Conservation (phyloP, 2,329 filamentous ascomycete genomes). For the Talaromyces sp. region DNA sequence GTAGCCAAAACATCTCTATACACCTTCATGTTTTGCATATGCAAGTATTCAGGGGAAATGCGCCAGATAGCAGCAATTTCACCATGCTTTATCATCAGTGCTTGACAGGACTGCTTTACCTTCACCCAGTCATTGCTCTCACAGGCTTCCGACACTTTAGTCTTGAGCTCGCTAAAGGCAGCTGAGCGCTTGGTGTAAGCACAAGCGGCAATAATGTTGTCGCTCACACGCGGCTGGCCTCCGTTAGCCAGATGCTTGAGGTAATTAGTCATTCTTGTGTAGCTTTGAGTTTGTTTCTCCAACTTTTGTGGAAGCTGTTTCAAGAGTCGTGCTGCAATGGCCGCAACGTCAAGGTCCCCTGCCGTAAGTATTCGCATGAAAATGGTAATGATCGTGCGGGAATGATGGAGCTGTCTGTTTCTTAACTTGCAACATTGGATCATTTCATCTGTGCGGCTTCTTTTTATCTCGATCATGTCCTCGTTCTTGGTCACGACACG, state of each 20-base stretch:
- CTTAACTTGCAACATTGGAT: constrained; percentile 13
- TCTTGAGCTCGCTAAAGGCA: constrained; percentile 14
- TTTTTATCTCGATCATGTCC: constrained; percentile 6
- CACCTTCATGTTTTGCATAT: not conserved
- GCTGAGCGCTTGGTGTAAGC: constrained; percentile 16
- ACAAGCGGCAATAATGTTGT: constrained; percentile 3
- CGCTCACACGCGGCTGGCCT: constrained; percentile 6
- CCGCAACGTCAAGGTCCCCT: not conserved
- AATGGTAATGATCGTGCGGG: constrained; percentile 13
- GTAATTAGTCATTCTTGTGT: constrained; percentile 11
- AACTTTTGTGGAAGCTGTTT: constrained; percentile 9
- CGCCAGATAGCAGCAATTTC: constrained; percentile 7
- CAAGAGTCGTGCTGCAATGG: constrained; percentile 8
- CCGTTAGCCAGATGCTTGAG: constrained; percentile 14
- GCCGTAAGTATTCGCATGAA: constrained; percentile 7
- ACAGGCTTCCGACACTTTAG: constrained; percentile 6
- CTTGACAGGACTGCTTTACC: constrained; percentile 12
- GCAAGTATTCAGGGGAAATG: not conserved
- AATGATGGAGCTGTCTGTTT: constrained; percentile 16
- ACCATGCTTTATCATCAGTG: constrained; percentile 6
- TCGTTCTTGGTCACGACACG: constrained; percentile 14
- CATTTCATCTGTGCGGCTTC: constrained; percentile 12
- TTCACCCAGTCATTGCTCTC: constrained; percentile 6
- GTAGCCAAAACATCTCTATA: not conserved
- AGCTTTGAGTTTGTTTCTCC: constrained; percentile 11